A percentile compares a stretch with the other conserved stretches of the same genome.
phyloP scores from a whole-genome alignment of 2,329 filamentous ascomycete genomes.

The Dactylonectria estremocensis region DNA sequence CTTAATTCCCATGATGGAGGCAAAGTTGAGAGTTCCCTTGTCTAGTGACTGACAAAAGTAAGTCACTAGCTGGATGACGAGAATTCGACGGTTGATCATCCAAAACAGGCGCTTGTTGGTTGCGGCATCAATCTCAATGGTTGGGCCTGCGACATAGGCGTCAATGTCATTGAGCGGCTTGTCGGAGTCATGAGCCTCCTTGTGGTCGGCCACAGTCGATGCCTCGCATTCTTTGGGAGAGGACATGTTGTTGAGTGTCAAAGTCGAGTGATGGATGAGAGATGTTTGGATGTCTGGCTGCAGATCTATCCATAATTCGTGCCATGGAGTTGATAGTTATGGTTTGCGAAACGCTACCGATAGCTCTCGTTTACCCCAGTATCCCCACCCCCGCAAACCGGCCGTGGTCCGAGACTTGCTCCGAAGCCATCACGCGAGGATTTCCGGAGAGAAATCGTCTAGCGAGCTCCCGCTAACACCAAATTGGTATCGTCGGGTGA shows the following conservation, averaged over 20 bases:
- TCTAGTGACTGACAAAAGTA: slow-evolving; percentile 67
- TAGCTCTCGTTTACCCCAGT: not conserved
- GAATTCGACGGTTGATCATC: slow-evolving; percentile 62
- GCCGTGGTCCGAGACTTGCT: slow-evolving; percentile 8
- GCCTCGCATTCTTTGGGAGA: slow-evolving; percentile 26
- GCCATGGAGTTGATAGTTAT: not conserved
- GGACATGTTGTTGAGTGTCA: slow-evolving; percentile 9
- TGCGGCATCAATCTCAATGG: slow-evolving; percentile 63
- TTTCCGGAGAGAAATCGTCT: not conserved
- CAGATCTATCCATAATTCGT: not conserved
- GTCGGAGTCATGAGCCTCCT: slow-evolving; percentile 13
- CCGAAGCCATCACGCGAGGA: slow-evolving; percentile 1
- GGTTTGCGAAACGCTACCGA: not conserved
- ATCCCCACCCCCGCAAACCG: not conserved
- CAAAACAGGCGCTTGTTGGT: slow-evolving; percentile 66
- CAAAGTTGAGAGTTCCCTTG: slow-evolving; percentile 66
- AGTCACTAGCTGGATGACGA: slow-evolving; percentile 61
- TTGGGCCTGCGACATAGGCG: slow-evolving; percentile 12
- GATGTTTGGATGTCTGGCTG: not conserved
- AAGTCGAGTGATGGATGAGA: not conserved
- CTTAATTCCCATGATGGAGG: slow-evolving; percentile 67
- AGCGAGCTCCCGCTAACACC: not conserved
- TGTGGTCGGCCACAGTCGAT: slow-evolving; percentile 10
- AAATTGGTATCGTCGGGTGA: not conserved
- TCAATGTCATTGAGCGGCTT: slow-evolving; percentile 15